phyloP scores from a whole-genome alignment of 306 rosid species.

The Prunus mongolica region DNA sequence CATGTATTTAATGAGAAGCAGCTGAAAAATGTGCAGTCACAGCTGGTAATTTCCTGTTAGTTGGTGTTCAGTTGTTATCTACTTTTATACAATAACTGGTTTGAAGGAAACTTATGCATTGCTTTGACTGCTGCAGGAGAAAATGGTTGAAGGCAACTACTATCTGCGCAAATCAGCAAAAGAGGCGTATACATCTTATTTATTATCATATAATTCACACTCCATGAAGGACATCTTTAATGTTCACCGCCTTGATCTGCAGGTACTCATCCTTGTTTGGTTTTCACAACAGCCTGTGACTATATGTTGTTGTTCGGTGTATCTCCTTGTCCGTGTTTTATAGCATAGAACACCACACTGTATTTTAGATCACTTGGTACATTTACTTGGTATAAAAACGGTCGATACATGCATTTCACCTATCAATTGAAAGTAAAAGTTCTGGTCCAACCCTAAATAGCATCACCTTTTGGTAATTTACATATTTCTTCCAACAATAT shows the following conservation, averaged over 20 bases:
- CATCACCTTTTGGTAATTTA: too few relatives aligned
- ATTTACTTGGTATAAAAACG: too few relatives aligned
- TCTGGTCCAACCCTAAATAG: too few relatives aligned
- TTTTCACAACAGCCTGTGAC: not conserved
- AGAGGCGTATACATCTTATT: conserved; percentile 84
- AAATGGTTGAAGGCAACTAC: conserved; percentile 64
- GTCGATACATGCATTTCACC: too few relatives aligned
- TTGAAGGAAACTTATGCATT: not conserved
- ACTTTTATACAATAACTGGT: not conserved
- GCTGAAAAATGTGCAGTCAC: conserved; percentile 77
- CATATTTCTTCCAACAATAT: too few relatives aligned
- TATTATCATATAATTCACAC: conserved; percentile 83
- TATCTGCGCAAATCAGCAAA: conserved; percentile 72
- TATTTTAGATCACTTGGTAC: too few relatives aligned
- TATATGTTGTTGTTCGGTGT: too few relatives aligned
- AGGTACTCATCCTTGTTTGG: conserved; percentile 35
- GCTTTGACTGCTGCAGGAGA: conserved; percentile 58
- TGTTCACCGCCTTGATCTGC: conserved; percentile 83
- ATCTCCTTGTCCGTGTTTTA: too few relatives aligned
- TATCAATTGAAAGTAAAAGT: too few relatives aligned
- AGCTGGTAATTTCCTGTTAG: conserved; percentile 54
- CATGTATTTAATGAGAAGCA: conserved; percentile 60
- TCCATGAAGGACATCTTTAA: conserved; percentile 92
- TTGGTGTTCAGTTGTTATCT: not conserved
- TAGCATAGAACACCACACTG: too few relatives aligned